Percentiles rank a stretch among this genome's conserved stretches.
Conservation (phyloP, 306 rosid species). For the Leucaena leucocephala region DNA sequence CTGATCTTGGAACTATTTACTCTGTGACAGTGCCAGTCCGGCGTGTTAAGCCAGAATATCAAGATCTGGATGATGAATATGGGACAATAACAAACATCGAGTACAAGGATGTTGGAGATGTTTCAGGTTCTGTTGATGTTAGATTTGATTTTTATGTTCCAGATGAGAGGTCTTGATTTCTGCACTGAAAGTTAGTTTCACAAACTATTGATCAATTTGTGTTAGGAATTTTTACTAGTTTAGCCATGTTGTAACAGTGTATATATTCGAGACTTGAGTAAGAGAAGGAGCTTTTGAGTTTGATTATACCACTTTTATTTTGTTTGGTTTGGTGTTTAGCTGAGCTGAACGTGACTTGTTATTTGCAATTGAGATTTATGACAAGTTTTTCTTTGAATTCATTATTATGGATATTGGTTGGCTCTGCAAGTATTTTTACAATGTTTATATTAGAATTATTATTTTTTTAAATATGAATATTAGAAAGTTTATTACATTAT, state of each 20-base stretch:
- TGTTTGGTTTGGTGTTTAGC: slow-evolving; percentile 32
- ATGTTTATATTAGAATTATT: too few species aligned
- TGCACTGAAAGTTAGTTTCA: not conserved
- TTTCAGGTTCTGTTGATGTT: slow-evolving; percentile 72
- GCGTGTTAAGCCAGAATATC: slow-evolving; percentile 92
- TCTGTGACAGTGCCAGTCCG: slow-evolving; percentile 94
- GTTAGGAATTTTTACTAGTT: slow-evolving; percentile 6
- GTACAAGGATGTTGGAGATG: slow-evolving; percentile 81
- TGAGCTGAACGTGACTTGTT: slow-evolving; percentile 26
- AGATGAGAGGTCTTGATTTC: slow-evolving; percentile 44
- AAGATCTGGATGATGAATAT: slow-evolving; percentile 68
- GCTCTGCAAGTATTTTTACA: not conserved
- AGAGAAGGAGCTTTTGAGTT: slow-evolving; percentile 34
- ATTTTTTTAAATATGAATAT: too few species aligned
- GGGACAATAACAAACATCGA: slow-evolving; percentile 84
- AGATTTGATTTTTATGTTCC: slow-evolving; percentile 57
- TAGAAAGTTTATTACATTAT: too few species aligned
- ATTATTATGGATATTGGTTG: not conserved
- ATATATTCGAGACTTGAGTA: slow-evolving; percentile 39
- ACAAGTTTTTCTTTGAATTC: slow-evolving; percentile 25
- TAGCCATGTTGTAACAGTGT: slow-evolving; percentile 27
- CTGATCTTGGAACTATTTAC: slow-evolving; percentile 89
- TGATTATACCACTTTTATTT: slow-evolving; percentile 28
- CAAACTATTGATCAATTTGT: not conserved
- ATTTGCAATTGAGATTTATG: slow-evolving; percentile 11